These are phyloP conservation scores for Diaporthe velutina DNA, from an alignment of 2,329 filamentous ascomycete species.

Conservation along the genomic window DNA sequence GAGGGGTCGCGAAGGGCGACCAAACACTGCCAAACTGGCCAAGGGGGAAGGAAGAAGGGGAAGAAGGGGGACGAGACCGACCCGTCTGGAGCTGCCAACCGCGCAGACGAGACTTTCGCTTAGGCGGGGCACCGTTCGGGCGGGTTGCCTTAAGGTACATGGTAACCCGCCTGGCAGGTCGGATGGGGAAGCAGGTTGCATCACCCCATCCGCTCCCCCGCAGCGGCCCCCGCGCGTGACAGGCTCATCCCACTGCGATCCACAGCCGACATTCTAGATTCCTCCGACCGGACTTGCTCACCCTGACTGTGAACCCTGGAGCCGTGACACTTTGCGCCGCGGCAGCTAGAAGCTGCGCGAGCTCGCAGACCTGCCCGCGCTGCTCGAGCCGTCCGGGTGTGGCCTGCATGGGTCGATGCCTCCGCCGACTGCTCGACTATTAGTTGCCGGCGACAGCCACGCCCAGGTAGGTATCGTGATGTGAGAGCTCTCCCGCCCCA, in stretches of 20 bases:
- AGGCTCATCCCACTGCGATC: constrained; percentile 39
- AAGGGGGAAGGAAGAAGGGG: not conserved
- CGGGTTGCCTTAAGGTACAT: constrained; percentile 1
- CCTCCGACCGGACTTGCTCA: constrained; percentile 17
- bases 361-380: too few relatives aligned
- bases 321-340: not conserved
- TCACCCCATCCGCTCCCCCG: constrained; percentile 36
- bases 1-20: not conserved
- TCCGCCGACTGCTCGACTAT: constrained; percentile 18
- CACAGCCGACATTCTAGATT: constrained; percentile 35
- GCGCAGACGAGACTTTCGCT: not conserved
- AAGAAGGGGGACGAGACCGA: not conserved
- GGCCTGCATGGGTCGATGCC: constrained; percentile 14
- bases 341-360: not conserved
- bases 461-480: constrained; percentile 28
- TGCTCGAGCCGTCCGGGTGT: not conserved
- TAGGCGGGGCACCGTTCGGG: constrained; percentile 9
- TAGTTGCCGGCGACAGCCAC: constrained; percentile 8
- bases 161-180: constrained; percentile 11
- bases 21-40: too few relatives aligned
- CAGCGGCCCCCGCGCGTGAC: constrained; percentile 34
- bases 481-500: constrained; percentile 16
- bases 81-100: not conserved
- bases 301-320: constrained; percentile 11
- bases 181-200: constrained; percentile 19